phyloP scores from a whole-genome alignment of 345 rosid genomes.

The Pugionium cornutum region DNA sequence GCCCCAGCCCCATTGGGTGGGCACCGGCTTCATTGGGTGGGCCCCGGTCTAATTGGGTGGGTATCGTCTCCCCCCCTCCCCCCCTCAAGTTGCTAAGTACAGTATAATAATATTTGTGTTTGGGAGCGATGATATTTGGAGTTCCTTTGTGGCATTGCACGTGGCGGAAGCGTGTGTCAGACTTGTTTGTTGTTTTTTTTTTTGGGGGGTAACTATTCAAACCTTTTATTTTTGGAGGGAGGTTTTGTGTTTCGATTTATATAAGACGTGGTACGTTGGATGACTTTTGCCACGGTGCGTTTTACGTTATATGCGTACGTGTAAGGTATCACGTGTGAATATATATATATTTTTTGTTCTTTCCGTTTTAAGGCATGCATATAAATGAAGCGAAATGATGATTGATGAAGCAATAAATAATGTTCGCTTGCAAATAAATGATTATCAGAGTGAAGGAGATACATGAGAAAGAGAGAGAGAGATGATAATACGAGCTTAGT shows the following conservation, averaged over 20 bases:
- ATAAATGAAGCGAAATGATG: neutral
- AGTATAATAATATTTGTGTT: neutral
- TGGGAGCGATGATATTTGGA: neutral
- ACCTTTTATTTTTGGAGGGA: conserved; percentile 42
- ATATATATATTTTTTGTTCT: conserved; percentile 3
- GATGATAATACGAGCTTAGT: neutral
- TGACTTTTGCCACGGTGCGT: conserved; percentile 25
- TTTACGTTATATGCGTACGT: conserved; percentile 26
- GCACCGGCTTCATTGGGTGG: no score
- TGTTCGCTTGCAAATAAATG: no score
- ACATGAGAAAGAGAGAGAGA: no score
- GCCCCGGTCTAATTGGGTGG: no score
- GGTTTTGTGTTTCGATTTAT: conserved; percentile 21
- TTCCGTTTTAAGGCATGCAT: neutral
- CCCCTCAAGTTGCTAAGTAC: no score
- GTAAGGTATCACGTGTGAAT: conserved; percentile 35
- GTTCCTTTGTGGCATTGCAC: conserved; percentile 32
- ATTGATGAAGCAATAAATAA: no score
- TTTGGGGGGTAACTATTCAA: conserved; percentile 26
- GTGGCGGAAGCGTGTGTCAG: conserved; percentile 42
- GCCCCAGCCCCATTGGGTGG: no score
- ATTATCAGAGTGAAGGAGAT: no score
- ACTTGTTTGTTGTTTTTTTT: conserved; percentile 29
- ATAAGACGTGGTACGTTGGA: conserved; percentile 29
- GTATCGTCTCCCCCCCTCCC: no score